Percentiles rank a stretch among this genome's conserved stretches.
Evolutionary conservation across 192 early-diverging fungal species (phyloP).

Genomic region (Coemansia sp.): DNA sequence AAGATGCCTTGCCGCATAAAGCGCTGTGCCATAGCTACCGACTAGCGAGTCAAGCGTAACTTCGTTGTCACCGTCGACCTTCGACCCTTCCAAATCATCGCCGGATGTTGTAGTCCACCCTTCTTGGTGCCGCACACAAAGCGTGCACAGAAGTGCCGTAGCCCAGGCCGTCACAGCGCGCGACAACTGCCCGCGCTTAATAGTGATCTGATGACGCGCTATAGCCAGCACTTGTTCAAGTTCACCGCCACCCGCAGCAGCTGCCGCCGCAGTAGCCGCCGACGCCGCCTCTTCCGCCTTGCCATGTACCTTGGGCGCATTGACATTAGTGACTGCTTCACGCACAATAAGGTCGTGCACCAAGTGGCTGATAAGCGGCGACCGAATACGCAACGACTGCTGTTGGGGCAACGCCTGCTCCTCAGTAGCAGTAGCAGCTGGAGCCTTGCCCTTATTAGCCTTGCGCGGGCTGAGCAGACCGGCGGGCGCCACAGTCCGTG

Average conservation of each 20-base stretch:
- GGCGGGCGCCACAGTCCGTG: constrained; percentile 19
- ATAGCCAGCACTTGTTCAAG: constrained; percentile 42
- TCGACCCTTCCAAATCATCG: neutral
- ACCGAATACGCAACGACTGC: constrained; percentile 37
- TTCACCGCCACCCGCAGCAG: constrained; percentile 4
- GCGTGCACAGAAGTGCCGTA: constrained; percentile 62
- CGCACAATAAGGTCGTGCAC: constrained; percentile 56
- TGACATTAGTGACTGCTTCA: constrained; percentile 39
- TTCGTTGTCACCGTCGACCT: constrained; percentile 8
- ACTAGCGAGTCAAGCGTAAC: constrained; percentile 33
- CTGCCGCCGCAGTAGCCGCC: neutral
- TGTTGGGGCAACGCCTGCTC: constrained; percentile 6
- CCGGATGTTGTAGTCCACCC: constrained; percentile 33
- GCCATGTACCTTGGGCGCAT: constrained; percentile 25
- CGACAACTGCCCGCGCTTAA: constrained; percentile 58
- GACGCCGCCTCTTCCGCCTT: constrained; percentile 14
- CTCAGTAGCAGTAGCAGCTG: constrained; percentile 12
- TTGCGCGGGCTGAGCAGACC: constrained; percentile 38
- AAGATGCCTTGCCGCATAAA: constrained; percentile 42
- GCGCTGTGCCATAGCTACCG: constrained; percentile 38
- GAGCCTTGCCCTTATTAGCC: constrained; percentile 39
- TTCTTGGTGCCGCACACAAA: constrained; percentile 49
- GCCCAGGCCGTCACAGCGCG: constrained; percentile 70
- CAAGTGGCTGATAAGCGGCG: constrained; percentile 51
- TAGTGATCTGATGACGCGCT: constrained; percentile 38